These are phyloP conservation scores for Kazachstania bromeliacearum DNA, from an alignment of 805 yeast species.

Conservation along the genomic window DNA sequence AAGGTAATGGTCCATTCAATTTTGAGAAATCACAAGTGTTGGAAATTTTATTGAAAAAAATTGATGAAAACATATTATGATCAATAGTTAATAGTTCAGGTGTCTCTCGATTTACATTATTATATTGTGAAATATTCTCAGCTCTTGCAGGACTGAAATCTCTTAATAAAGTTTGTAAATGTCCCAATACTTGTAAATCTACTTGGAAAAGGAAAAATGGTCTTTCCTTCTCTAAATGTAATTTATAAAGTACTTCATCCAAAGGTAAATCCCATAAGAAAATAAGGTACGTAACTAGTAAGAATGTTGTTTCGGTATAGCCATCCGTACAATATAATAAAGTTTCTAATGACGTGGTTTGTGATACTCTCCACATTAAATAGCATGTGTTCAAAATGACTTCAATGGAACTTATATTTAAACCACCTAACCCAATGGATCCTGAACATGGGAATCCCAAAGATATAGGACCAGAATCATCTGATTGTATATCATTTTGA, in stretches of 20 bases:
- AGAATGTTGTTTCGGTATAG: conserved; percentile 80
- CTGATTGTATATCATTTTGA: conserved; percentile 2
- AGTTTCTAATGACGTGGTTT: conserved; percentile 30
- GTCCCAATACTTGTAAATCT: conserved; percentile 58
- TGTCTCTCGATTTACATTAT: background rate
- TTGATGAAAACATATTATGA: conserved; percentile 28
- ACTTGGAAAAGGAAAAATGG: conserved; percentile 79
- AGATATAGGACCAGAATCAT: conserved; percentile 1
- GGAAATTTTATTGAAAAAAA: conserved; percentile 25
- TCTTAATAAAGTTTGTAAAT: conserved; percentile 52
- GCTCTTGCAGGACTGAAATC: conserved; percentile 45
- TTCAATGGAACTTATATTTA: conserved; percentile 53
- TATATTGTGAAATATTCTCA: conserved; percentile 4
- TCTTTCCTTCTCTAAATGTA: conserved; percentile 57
- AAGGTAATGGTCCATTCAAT: conserved; percentile 66
- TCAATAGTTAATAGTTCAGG: conserved; percentile 16
- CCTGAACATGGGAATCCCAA: conserved; percentile 82
- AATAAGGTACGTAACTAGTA: conserved; percentile 60
- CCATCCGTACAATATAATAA: conserved; percentile 82
- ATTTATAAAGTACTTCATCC: conserved; percentile 54
- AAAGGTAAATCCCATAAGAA: conserved; percentile 53
- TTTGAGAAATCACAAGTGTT: conserved; percentile 22
- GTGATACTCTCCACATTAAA: conserved; percentile 27
- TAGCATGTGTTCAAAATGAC: conserved; percentile 63
- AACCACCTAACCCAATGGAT: conserved; percentile 66